These are phyloP conservation scores for Fusarium chaquense DNA, from an alignment of 2,329 filamentous ascomycete species.

Conservation along the genomic window DNA sequence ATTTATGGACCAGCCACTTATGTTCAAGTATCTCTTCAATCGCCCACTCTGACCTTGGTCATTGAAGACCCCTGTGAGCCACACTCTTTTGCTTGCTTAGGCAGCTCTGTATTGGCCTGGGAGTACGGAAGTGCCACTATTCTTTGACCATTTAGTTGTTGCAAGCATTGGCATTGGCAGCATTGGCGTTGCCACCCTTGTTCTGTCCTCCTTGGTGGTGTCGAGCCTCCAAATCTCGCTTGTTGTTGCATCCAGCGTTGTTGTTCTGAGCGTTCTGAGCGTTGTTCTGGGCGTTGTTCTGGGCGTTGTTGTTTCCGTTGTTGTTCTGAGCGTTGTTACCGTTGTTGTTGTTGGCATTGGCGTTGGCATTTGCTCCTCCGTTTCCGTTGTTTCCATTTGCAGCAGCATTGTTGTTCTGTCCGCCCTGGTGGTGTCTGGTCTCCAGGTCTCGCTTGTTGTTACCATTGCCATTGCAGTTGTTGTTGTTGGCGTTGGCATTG, in stretches of 20 bases:
- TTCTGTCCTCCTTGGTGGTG: constrained; percentile 16
- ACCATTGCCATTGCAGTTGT: not conserved
- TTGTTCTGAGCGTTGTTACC: not conserved
- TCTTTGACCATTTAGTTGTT: constrained; percentile 5
- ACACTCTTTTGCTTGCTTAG: not conserved
- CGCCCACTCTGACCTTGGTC: no score
- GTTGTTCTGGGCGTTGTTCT: not conserved
- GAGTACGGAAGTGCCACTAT: not conserved
- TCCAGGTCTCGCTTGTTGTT: not conserved
- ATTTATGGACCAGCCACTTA: constrained; percentile 11
- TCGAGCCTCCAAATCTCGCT: constrained; percentile 9
- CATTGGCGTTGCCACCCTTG: constrained; percentile 8
- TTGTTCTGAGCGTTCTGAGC: not conserved
- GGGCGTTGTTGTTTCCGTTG: not conserved
- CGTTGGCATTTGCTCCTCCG: not conserved
- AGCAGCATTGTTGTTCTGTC: not conserved
- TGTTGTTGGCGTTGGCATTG: not conserved
- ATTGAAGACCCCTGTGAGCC: not conserved
- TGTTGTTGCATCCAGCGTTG: constrained; percentile 8
- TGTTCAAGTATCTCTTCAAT: not conserved
- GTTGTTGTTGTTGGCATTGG: not conserved
- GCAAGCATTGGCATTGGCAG: not conserved
- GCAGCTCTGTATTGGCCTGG: not conserved
- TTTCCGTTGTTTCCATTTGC: not conserved
- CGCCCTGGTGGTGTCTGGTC: not conserved